Evolutionary conservation across 1,284 basidiomycete species (phyloP), one percentile per base, ranked within the genome.

Genomic region (Testicularia cyperi): DNA sequence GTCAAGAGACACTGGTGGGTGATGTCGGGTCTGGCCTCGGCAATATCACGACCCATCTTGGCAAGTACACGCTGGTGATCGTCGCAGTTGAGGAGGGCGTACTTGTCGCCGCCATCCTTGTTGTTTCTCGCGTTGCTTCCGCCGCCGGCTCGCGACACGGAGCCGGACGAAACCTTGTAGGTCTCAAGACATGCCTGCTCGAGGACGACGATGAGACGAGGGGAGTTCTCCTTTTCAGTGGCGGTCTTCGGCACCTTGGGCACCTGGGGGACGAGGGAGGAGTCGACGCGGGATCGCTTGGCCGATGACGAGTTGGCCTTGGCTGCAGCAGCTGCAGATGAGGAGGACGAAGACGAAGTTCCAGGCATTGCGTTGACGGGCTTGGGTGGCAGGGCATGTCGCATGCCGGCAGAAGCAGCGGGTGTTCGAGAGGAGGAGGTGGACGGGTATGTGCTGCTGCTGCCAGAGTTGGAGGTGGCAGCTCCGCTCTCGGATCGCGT

Each of bases 1-100:
- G 94, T 99, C 56, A 99, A 81, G 7, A 99, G 84, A 76, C 95
- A 99, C 89, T 98, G 95, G 78, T 99, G 94, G 0, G 95, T 98
- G 74, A 98, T 98, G 78, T 98, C 95, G 5, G 95, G 94, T 57
- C 94, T 81, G 15, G 95, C 94, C 78, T 97, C 92, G 16, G 95
- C 92, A 65, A 98, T 98, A 79, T 99, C 95, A 68, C 94, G 83
- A 21, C 92, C 91, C 4, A 92, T 96, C 80, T 96, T 97, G 6
- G 95, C 94, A 51, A 99, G 81, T 58, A 99, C 95, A 38, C 94
- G 91, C 78, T 99, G 94, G 79, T 98, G 94, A 45, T 99, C 94
- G 78, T 99, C 94, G 79, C 95, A 98, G 79, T 99, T 99, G 65
- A 99, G 80, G 48, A 99, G 80, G 14, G 92, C 92, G 78, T 97